Evolutionary conservation across 2,329 filamentous ascomycete species (phyloP).

Genomic region (Aspergillus fijiensis): DNA sequence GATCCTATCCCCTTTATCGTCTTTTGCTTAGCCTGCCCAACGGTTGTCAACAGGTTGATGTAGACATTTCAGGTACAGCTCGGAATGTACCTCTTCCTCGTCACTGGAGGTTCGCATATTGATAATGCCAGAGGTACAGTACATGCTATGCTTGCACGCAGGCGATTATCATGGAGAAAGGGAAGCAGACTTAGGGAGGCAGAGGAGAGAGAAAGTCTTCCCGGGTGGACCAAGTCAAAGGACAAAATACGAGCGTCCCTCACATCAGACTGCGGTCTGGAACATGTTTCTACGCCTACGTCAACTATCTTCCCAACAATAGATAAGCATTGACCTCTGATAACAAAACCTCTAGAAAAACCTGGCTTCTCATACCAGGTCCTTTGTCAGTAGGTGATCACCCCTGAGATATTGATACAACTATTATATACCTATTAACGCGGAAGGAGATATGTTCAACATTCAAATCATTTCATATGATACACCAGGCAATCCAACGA

Average conservation of each 20-base stretch:
- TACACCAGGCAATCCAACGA: slow-evolving; percentile 4
- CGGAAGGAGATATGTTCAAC: slow-evolving; percentile 15
- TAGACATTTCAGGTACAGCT: background rate
- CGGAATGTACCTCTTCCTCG: background rate
- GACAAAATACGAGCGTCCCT: background rate
- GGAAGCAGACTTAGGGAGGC: background rate
- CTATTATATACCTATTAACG: background rate
- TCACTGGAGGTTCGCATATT: background rate
- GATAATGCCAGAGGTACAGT: too few relatives aligned
- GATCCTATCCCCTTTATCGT: background rate
- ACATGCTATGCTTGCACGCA: background rate
- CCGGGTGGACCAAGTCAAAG: background rate
- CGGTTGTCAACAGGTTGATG: background rate
- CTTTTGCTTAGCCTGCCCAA: background rate
- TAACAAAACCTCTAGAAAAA: background rate
- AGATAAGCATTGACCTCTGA: background rate
- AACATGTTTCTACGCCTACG: background rate
- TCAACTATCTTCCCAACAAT: background rate
- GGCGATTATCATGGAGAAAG: background rate
- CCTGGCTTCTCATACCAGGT: too few relatives aligned
- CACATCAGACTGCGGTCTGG: background rate
- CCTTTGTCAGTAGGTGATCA: too few relatives aligned
- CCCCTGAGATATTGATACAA: background rate
- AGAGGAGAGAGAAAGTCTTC: background rate
- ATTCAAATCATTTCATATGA: slow-evolving; percentile 26